These are phyloP conservation scores for Colletotrichum navitas DNA, from an alignment of 2,329 filamentous ascomycete species.

Conservation along the genomic window DNA sequence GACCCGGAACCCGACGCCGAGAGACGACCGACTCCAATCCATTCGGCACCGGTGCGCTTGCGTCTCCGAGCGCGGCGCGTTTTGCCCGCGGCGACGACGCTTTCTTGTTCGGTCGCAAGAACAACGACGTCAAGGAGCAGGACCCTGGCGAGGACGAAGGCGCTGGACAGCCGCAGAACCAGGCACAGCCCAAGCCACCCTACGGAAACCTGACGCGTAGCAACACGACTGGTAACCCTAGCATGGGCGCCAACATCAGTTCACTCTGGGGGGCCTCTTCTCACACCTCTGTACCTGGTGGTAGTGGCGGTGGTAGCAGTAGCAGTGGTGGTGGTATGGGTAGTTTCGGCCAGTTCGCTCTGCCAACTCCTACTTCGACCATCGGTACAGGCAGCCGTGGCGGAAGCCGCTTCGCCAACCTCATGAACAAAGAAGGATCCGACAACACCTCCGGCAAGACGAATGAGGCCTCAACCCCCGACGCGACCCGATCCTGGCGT, in stretches of 20 bases:
- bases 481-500: conserved; percentile 65
- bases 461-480: conserved; percentile 58
- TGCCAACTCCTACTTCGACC: conserved; percentile 66
- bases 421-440: conserved; percentile 82
- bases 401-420: conserved; percentile 87
- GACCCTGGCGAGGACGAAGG: conserved; percentile 60
- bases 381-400: conserved; percentile 75
- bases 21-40: conserved; percentile 82
- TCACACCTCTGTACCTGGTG: conserved; percentile 43
- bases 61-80: conserved; percentile 72
- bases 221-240: conserved; percentile 64
- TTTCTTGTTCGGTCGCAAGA: conserved; percentile 69
- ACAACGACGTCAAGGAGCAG: conserved; percentile 64
- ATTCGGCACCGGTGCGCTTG: conserved; percentile 63
- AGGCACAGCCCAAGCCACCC: conserved; percentile 50
- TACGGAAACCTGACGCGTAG: conserved; percentile 65
- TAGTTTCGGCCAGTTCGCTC: conserved; percentile 90
- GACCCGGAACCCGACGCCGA: conserved; percentile 83
- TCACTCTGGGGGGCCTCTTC: conserved; percentile 58
- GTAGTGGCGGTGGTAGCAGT: conserved; percentile 50
- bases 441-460: conserved; percentile 70
- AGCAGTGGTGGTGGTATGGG: conserved; percentile 70
- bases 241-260: conserved; percentile 55
- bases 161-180: conserved; percentile 45
- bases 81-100: conserved; percentile 73